Conservation (phyloP, 352 stramenopile genomes). For the Phytophthora constricta region DNA sequence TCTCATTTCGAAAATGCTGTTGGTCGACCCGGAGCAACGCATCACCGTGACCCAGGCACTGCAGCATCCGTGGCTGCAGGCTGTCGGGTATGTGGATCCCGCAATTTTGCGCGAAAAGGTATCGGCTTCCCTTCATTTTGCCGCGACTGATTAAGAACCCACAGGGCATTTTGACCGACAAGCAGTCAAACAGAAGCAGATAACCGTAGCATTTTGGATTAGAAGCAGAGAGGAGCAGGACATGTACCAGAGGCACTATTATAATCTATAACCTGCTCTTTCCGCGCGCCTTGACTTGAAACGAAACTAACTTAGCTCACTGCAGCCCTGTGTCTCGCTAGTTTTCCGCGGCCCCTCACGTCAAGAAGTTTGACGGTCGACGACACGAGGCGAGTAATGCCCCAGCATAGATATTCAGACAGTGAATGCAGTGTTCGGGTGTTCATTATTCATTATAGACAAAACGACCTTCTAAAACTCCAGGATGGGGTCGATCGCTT, state of each 20-base stretch:
- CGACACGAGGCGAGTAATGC: no score
- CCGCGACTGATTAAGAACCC: conserved; percentile 22
- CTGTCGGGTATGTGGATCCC: conserved; percentile 51
- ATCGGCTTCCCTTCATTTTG: conserved; percentile 37
- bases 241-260: neutral
- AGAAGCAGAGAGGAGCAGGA: neutral
- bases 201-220: neutral
- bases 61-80: conserved; percentile 64
- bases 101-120: conserved; percentile 43
- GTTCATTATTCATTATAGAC: no score
- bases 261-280: conserved; percentile 2
- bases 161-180: neutral
- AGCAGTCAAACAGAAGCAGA: neutral
- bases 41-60: conserved; percentile 64
- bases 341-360: no score
- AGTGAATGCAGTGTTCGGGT: no score
- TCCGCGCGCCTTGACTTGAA: no score
- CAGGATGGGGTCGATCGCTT: no score
- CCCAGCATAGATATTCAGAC: no score
- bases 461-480: no score
- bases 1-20: conserved; percentile 76
- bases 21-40: conserved; percentile 60
- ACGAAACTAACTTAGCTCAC: no score
- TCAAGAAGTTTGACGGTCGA: no score
- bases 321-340: no score